Percentiles rank a stretch among this genome's conserved stretches.
Evolutionary conservation across 371 early-diverging fungal species (phyloP).

Genomic region (Entomophthora muscae): DNA sequence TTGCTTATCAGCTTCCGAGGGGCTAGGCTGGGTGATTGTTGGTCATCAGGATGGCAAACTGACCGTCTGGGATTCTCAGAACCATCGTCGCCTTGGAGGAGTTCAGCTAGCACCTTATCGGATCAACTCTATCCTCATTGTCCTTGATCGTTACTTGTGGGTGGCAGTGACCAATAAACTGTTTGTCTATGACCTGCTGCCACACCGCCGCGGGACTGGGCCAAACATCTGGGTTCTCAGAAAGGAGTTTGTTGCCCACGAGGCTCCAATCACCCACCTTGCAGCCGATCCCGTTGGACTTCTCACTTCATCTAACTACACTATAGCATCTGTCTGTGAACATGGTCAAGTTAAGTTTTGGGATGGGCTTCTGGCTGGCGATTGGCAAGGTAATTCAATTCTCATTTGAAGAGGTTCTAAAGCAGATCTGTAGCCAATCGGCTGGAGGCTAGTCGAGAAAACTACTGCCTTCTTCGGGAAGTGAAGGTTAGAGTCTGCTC

Average conservation of each 20-base stretch:
- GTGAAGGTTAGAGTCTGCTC: constrained; percentile 46
- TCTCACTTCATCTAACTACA: constrained; percentile 20
- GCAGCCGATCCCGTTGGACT: constrained; percentile 16
- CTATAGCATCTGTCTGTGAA: constrained; percentile 36
- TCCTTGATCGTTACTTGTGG: constrained; percentile 53
- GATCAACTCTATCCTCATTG: constrained; percentile 37
- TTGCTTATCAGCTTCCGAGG: constrained; percentile 28
- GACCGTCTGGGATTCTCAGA: constrained; percentile 42
- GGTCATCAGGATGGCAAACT: constrained; percentile 72
- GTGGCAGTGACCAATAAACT: constrained; percentile 62
- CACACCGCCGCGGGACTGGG: constrained; percentile 10
- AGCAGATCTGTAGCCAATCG: no score
- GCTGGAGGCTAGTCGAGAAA: constrained; percentile 16
- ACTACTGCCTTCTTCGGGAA: constrained; percentile 38
- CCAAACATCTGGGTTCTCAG: constrained; percentile 31
- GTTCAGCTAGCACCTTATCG: constrained; percentile 43
- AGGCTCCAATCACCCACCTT: constrained; percentile 26
- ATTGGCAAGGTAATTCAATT: constrained; percentile 44
- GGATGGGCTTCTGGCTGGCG: constrained; percentile 47
- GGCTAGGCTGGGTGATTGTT: constrained; percentile 31
- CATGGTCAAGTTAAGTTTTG: constrained; percentile 45
- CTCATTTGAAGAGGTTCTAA: no score
- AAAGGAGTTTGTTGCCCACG: constrained; percentile 53
- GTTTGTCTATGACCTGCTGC: constrained; percentile 40
- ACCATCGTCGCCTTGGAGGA: constrained; percentile 22